Evolutionary conservation across 306 rosid genomes (phyloP).

Genomic region (Dalbergia oliveri): DNA sequence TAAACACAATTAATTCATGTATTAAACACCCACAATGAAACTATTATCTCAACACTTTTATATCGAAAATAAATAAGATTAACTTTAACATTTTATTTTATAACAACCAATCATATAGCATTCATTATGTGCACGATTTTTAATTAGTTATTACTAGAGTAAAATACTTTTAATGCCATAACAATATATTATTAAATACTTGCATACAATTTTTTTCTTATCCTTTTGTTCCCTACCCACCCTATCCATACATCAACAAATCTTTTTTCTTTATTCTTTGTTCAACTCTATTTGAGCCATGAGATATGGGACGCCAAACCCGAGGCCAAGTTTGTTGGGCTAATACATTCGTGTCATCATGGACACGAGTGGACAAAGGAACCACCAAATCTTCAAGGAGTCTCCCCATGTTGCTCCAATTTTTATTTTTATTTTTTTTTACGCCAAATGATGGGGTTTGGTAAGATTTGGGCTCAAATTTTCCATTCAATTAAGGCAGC

Average conservation of each 20-base stretch:
- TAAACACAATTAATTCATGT: not conserved
- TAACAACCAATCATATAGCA: too few species aligned
- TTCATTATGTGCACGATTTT: too few species aligned
- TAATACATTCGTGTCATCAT: not conserved
- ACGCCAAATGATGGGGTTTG: not conserved
- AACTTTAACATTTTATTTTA: too few species aligned
- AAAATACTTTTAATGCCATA: too few species aligned
- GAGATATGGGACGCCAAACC: slow-evolving; percentile 25
- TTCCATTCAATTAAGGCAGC: not conserved
- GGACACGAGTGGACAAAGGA: slow-evolving; percentile 9
- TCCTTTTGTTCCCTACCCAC: slow-evolving; percentile 9
- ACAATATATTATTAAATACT: too few species aligned
- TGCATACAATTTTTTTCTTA: not conserved
- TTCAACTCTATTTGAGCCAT: not conserved
- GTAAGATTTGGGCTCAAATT: not conserved
- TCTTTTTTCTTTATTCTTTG: not conserved
- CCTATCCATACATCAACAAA: not conserved
- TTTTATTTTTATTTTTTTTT: not conserved
- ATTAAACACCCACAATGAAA: not conserved
- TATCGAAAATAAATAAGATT: not conserved
- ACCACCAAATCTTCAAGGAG: slow-evolving; percentile 41
- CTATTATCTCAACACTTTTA: not conserved
- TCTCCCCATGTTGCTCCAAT: not conserved
- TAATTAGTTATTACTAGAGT: too few species aligned
- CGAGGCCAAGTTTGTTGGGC: slow-evolving; percentile 29